Conservation (phyloP, 2,329 filamentous ascomycete species). For the Niveomyces coronatus region DNA sequence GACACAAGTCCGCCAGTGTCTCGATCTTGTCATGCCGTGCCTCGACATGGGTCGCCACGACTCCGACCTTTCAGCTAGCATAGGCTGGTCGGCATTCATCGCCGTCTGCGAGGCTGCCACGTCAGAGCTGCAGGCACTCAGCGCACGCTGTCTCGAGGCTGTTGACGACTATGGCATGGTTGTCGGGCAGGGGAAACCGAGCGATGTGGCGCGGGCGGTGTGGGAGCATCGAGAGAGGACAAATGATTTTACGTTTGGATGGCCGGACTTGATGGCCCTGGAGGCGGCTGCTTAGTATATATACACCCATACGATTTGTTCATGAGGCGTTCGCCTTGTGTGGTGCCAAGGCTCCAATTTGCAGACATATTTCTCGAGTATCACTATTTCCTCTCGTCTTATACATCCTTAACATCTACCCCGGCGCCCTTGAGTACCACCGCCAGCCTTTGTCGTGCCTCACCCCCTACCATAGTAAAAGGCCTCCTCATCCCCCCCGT, state of each 20-base stretch:
- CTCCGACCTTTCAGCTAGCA: constrained; percentile 26
- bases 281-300: no score
- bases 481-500: constrained; percentile 40
- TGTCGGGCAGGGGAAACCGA: constrained; percentile 17
- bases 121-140: constrained; percentile 22
- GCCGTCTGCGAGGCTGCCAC: constrained; percentile 31
- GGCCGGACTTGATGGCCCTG: constrained; percentile 14
- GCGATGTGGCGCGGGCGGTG: constrained; percentile 17
- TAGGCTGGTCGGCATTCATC: constrained; percentile 34
- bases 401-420: constrained; percentile 17
- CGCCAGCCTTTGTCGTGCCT: constrained; percentile 25
- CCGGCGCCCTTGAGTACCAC: constrained; percentile 28
- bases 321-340: no score
- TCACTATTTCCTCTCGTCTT: neutral
- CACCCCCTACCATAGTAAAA: constrained; percentile 28
- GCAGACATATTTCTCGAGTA: no score
- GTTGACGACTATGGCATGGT: constrained; percentile 21
- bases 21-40: constrained; percentile 26
- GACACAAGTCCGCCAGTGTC: constrained; percentile 23
- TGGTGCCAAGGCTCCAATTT: no score
- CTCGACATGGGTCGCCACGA: constrained; percentile 22
- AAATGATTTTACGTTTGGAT: constrained; percentile 22
- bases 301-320: no score
- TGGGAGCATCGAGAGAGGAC: constrained; percentile 19
- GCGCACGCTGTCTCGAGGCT: constrained; percentile 14